Conservation (phyloP, 495 filamentous ascomycete species). For the Cetradonia linearis region DNA sequence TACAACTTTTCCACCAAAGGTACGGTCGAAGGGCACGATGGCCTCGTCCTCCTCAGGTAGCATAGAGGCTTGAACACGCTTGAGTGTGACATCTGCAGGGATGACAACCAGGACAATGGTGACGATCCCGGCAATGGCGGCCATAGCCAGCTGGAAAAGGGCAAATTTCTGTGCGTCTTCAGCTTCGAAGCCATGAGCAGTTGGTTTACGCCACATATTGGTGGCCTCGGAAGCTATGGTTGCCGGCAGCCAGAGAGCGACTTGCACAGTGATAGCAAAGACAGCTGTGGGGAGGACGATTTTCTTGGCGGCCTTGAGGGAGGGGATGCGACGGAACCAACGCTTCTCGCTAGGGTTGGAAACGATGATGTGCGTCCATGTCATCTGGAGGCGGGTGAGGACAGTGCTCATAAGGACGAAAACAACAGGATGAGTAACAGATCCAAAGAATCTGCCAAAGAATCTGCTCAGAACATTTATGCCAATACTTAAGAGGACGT, state of each 20-base stretch:
- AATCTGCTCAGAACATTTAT: constrained; percentile 27
- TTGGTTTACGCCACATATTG: constrained; percentile 17
- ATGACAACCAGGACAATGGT: constrained; percentile 43
- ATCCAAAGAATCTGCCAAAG: constrained; percentile 25
- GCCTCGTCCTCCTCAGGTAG: constrained; percentile 58
- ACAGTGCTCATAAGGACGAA: constrained; percentile 39
- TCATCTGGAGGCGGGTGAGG: constrained; percentile 50
- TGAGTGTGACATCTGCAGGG: constrained; percentile 51
- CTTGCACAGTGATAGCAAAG: constrained; percentile 21
- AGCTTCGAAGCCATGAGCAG: constrained; percentile 13
- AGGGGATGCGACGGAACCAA: constrained; percentile 30
- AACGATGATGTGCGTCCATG: constrained; percentile 42
- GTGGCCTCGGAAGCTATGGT: constrained; percentile 10
- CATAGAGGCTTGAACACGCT: constrained; percentile 62
- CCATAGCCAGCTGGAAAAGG: constrained; percentile 29
- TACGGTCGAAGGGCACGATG: constrained; percentile 68
- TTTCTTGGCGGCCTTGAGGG: constrained; percentile 29
- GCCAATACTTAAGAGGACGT: constrained; percentile 4
- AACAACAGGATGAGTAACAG: constrained; percentile 26
- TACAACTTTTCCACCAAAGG: constrained; percentile 49
- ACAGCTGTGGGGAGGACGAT: constrained; percentile 36
- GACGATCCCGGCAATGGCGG: constrained; percentile 31
- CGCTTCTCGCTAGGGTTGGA: constrained; percentile 33
- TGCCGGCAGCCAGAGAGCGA: constrained; percentile 22
- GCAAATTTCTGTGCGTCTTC: constrained; percentile 25